Evolutionary conservation across 306 rosid species (phyloP), one percentile per base, ranked within the genome.

Genomic region (Senna tora): DNA sequence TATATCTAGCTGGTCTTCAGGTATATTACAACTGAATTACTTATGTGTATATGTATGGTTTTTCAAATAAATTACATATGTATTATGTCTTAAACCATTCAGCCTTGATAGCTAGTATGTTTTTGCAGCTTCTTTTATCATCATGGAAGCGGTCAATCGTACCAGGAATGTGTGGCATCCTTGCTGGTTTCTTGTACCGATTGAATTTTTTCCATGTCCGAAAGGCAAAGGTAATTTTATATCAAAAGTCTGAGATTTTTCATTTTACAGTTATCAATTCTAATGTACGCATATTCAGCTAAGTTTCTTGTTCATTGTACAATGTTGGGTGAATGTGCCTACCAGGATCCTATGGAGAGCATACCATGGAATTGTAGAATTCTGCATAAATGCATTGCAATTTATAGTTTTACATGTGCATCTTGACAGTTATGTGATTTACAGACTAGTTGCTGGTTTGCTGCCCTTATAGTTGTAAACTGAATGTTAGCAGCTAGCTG

Each of bases 1-100:
- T 92, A 77, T 95, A 95, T 88, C 87, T 95, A 34, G 99, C 97
- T 17, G 99, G 97, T 73, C 79, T 95, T 69, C 97, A 94, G 99
- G 99, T 94, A 78, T 78, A 64, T 74, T 53, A 67, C 36, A 47
- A 68, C 41, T 42, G 62, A 53, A 42, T 51, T 43, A 30, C 74
- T 43, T 46, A 55, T 61, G 19, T 58, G 28, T 81, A 58, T 47
- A 11, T 75, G 62, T 25, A 60, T 16, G 20, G 19, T 60, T 33
- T 39, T 36, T 33, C 33, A 9, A 49, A 50, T 56, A 45, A 38
- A 6, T 39, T 43, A 39, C 11, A n/a, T n/a, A n/a, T n/a, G n/a
- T n/a, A n/a, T 67, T 50, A 49, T 75, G 72, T 47, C 30, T 19
- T 67, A 64, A 71, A 60, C 59, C 67, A 66, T 71, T 75, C 64